These are phyloP conservation scores for Lentinula lateritia DNA, from an alignment of 768 basidiomycete genomes.

Conservation along the genomic window DNA sequence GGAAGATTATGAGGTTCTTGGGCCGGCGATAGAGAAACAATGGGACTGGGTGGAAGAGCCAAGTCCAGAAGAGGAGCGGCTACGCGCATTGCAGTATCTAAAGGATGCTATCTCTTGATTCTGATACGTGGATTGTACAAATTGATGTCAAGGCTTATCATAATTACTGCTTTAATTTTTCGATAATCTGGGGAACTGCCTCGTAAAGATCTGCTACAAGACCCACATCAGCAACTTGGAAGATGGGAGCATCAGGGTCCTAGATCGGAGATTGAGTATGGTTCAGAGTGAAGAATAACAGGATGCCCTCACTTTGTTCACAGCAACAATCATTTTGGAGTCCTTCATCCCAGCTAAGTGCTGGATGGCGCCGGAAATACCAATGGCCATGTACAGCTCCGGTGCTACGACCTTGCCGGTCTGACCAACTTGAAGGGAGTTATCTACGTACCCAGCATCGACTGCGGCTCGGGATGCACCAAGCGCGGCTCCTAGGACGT, in stretches of 20 bases:
- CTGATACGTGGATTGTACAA: not conserved
- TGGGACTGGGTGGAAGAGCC: slow-evolving; percentile 37
- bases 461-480: slow-evolving; percentile 98
- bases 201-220: slow-evolving; percentile 93
- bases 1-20: slow-evolving; percentile 31
- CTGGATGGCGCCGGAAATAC: slow-evolving; percentile 98
- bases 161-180: slow-evolving; percentile 65
- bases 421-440: slow-evolving; percentile 98
- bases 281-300: not conserved
- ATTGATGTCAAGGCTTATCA: not conserved
- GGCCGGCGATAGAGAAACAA: slow-evolving; percentile 32
- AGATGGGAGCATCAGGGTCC: slow-evolving; percentile 98
- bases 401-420: slow-evolving; percentile 99
- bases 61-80: slow-evolving; percentile 26
- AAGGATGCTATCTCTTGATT: not conserved
- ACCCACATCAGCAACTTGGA: slow-evolving; percentile 96
- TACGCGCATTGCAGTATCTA: slow-evolving; percentile 12
- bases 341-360: slow-evolving; percentile 99
- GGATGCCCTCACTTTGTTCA: slow-evolving; percentile 75
- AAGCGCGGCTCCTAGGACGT: slow-evolving; percentile 89
- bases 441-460: slow-evolving; percentile 97
- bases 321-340: slow-evolving; percentile 94
- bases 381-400: slow-evolving; percentile 91
- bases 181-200: slow-evolving; percentile 82
- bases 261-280: slow-evolving; percentile 22